A percentile compares a stretch with the other conserved stretches of the same genome.
Conservation (phyloP, 495 filamentous ascomycete genomes). For the Penicillium bialowiezense region DNA sequence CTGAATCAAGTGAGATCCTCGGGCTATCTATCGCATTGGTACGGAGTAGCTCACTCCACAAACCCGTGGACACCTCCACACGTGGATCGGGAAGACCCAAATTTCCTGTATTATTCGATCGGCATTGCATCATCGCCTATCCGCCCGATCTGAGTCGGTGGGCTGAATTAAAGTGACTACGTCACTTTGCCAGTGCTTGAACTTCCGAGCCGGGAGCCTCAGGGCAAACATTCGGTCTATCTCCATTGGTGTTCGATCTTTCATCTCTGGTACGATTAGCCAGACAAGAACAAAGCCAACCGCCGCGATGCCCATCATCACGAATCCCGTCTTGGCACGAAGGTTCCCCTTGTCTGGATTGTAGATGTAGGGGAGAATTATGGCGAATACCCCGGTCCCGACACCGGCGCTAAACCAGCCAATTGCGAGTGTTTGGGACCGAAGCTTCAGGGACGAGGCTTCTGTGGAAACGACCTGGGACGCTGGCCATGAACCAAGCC, state of each 20-base stretch:
- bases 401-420: conserved; percentile 31
- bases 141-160: too few species aligned
- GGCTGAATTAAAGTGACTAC: not conserved
- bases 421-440: conserved; percentile 34
- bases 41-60: too few species aligned
- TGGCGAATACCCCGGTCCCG: conserved; percentile 22
- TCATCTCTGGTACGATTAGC: conserved; percentile 36
- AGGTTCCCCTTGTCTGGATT: conserved; percentile 31
- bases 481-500: conserved; percentile 33
- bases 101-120: too few species aligned
- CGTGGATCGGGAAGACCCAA: too few species aligned
- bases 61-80: too few species aligned
- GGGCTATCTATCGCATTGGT: too few species aligned
- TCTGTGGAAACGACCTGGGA: conserved; percentile 34
- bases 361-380: conserved; percentile 35
- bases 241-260: conserved; percentile 26
- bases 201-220: conserved; percentile 15
- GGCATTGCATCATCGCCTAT: too few species aligned
- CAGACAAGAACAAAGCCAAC: conserved; percentile 18
- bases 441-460: conserved; percentile 30
- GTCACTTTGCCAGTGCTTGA: conserved; percentile 24
- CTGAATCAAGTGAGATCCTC: too few species aligned
- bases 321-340: conserved; percentile 31
- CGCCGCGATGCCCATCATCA: conserved; percentile 27
- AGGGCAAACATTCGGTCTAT: conserved; percentile 37